Percentiles rank a stretch among this genome's conserved stretches.
Conservation (phyloP, 2,329 filamentous ascomycete genomes). For the Monosporascus sp. region DNA sequence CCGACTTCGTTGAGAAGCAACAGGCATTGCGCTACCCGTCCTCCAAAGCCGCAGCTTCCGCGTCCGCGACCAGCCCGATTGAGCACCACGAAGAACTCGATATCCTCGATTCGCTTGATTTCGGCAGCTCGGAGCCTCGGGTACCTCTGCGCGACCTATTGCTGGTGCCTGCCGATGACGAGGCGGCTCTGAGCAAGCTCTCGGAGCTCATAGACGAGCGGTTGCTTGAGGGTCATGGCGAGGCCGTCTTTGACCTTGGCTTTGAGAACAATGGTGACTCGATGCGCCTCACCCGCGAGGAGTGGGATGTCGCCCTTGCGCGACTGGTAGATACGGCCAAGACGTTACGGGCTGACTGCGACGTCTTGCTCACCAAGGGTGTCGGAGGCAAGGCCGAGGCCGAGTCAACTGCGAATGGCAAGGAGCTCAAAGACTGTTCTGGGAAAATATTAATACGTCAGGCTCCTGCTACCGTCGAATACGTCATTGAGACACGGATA, state of each 20-base stretch:
- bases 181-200: constrained; percentile 58
- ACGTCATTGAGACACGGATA: constrained; percentile 92
- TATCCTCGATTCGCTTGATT: constrained; percentile 72
- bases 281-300: constrained; percentile 66
- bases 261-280: constrained; percentile 84
- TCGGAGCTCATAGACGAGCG: constrained; percentile 60
- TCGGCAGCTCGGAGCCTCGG: constrained; percentile 63
- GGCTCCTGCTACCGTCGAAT: constrained; percentile 66
- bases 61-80: constrained; percentile 51
- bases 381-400: constrained; percentile 75
- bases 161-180: constrained; percentile 50
- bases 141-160: constrained; percentile 72
- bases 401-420: constrained; percentile 44
- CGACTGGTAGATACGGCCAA: constrained; percentile 62
- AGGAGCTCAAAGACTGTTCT: constrained; percentile 67
- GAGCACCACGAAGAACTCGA: constrained; percentile 92
- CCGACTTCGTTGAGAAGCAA: constrained; percentile 94
- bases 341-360: constrained; percentile 65
- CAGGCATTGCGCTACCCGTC: constrained; percentile 65
- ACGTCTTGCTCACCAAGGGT: constrained; percentile 83
- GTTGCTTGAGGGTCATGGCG: constrained; percentile 77
- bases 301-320: constrained; percentile 70
- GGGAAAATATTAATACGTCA: constrained; percentile 85
- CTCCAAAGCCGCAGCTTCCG: constrained; percentile 24
- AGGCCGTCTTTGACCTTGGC: constrained; percentile 87